A percentile compares a stretch with the other conserved stretches of the same genome.
Conservation (phyloP, 2,329 filamentous ascomycete genomes). For the Aspergillus proliferans region DNA sequence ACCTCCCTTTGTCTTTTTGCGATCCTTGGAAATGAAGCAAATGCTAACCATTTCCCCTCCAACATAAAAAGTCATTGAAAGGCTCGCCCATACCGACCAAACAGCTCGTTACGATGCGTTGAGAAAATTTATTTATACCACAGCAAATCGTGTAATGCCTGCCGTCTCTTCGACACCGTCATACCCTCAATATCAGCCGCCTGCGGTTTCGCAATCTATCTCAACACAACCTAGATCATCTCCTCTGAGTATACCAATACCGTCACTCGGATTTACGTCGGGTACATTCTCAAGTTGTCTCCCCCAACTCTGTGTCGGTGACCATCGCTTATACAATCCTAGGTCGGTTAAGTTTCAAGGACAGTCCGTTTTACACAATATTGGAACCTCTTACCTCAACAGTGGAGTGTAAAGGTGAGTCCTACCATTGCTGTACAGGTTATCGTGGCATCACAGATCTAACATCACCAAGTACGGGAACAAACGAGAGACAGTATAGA, state of each 20-base stretch:
- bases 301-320: slow-evolving; percentile 1
- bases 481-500: slow-evolving; percentile 53
- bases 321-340: slow-evolving; percentile 27
- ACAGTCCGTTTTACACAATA: slow-evolving; percentile 80
- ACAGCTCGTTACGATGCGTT: slow-evolving; percentile 27
- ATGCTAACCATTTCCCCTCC: neutral
- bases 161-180: slow-evolving; percentile 20
- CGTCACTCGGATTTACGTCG: slow-evolving; percentile 21
- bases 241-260: slow-evolving; percentile 24
- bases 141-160: slow-evolving; percentile 22
- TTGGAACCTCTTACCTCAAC: slow-evolving; percentile 58
- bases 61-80: slow-evolving; percentile 21
- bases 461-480: slow-evolving; percentile 47
- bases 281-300: slow-evolving; percentile 17
- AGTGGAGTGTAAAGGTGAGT: slow-evolving; percentile 66
- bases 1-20: slow-evolving; percentile 5
- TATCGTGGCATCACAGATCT: slow-evolving; percentile 16
- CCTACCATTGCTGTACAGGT: slow-evolving; percentile 6
- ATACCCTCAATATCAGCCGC: slow-evolving; percentile 20
- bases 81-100: slow-evolving; percentile 15
- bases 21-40: neutral
- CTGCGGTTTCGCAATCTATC: slow-evolving; percentile 16
- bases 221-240: slow-evolving; percentile 22
- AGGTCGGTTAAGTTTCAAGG: slow-evolving; percentile 56
- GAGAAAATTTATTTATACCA: slow-evolving; percentile 26